Percentiles rank a stretch among this genome's conserved stretches.
Conservation (phyloP, 75 land plant genomes). For the Selaginella tamariscina region DNA sequence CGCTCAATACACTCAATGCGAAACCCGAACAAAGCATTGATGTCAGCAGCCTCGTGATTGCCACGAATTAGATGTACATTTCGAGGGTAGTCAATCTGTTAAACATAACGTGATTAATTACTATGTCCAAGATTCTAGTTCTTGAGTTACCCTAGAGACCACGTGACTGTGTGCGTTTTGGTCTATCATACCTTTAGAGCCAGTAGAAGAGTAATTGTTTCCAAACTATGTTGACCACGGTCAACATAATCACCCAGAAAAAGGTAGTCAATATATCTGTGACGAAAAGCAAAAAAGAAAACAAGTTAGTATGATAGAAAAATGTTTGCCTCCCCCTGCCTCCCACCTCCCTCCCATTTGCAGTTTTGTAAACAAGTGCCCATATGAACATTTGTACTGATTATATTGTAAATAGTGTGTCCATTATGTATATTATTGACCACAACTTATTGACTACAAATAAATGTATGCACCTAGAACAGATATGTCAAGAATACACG, state of each 20-base stretch:
- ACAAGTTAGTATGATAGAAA: neutral
- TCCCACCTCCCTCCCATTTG: neutral
- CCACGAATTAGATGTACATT: slow-evolving; percentile 97
- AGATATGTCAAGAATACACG: neutral
- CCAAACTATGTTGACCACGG: slow-evolving; percentile 94
- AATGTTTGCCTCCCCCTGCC: neutral
- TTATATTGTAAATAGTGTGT: neutral
- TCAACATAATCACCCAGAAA: slow-evolving; percentile 98
- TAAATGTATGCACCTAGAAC: no score
- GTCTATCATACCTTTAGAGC: slow-evolving; percentile 61
- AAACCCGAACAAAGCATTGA: slow-evolving; percentile 96
- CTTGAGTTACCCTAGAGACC: slow-evolving; percentile 5
- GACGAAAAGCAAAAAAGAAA: neutral
- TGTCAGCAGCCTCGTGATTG: slow-evolving; percentile 99
- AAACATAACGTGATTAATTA: no score
- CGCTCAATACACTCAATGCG: slow-evolving; percentile 98
- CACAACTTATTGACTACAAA: neutral
- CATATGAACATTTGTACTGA: neutral
- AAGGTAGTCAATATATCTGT: slow-evolving; percentile 96
- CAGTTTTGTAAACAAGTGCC: neutral
- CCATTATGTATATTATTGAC: neutral
- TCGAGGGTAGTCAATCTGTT: slow-evolving; percentile 80
- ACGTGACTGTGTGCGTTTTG: neutral
- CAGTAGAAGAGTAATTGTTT: slow-evolving; percentile 84
- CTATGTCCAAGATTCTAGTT: neutral